phyloP scores from a whole-genome alignment of 2,329 filamentous ascomycete genomes.

The Pseudocercospora fijiensis region DNA sequence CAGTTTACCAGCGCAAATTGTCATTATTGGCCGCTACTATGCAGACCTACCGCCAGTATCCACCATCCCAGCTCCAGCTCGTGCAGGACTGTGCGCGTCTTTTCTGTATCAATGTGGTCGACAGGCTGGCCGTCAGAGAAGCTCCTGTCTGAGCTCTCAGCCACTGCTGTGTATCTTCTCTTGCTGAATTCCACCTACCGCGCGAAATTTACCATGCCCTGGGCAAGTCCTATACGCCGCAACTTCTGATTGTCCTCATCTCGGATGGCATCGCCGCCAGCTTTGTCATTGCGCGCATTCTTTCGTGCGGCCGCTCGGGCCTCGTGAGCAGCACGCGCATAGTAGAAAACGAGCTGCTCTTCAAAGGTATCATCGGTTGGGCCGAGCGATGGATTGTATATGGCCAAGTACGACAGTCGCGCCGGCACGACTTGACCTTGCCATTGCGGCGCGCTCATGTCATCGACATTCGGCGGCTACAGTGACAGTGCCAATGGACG shows the following conservation, averaged over 20 bases:
- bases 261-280: constrained; percentile 39
- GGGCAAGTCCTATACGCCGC: constrained; percentile 89
- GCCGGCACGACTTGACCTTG: constrained; percentile 57
- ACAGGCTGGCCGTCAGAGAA: constrained; percentile 77
- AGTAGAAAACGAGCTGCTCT: constrained; percentile 92
- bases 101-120: constrained; percentile 88
- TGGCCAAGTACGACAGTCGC: constrained; percentile 83
- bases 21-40: constrained; percentile 3
- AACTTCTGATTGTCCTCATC: constrained; percentile 81
- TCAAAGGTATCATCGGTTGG: constrained; percentile 68
- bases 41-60: constrained; percentile 74
- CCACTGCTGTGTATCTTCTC: constrained; percentile 22
- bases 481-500: no score
- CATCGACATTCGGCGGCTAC: constrained; percentile 4
- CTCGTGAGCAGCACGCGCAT: constrained; percentile 52
- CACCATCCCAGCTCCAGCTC: constrained; percentile 93
- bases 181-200: constrained; percentile 46
- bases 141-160: constrained; percentile 50
- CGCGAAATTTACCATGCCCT: constrained; percentile 93
- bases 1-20: constrained; percentile 8
- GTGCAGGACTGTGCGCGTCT: constrained; percentile 76
- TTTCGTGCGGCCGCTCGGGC: constrained; percentile 30
- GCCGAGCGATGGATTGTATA: constrained; percentile 87
- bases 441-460: constrained; percentile 31
- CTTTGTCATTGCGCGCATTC: constrained; percentile 34